Evolutionary conservation across 352 stramenopile species (phyloP), one percentile per base, ranked within the genome.

Genomic region (Globisporangium alternatum): DNA sequence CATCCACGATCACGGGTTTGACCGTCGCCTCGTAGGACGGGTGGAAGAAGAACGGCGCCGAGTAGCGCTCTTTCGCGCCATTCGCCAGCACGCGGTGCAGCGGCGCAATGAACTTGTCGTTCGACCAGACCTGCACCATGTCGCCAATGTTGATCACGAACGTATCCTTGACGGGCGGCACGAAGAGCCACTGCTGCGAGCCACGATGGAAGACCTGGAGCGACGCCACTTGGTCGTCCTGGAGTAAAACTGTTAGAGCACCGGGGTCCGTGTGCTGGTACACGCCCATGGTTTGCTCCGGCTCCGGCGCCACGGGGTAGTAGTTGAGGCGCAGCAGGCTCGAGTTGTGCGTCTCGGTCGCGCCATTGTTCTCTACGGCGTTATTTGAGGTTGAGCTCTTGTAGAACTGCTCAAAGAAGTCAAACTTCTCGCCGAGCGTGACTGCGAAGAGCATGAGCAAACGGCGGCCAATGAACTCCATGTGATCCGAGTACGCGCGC

Each of bases 291-390:
- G 67, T 69, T 3, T 58, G 58, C 19, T 60, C 67, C 6, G 71
- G 68, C 6, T 77, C 67, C 4, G 69, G 68, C 17, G 70, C 56
- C 0, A 72, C 52, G 8, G 90, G 92, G 71, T 98, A 97, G 64
- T 91, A 85, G 65, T 97, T 97, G 51, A 95, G 72, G 44, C 91
- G 74, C 39, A 97, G 64, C 2, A 49, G 7, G 3, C 44, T 49
- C 21, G 60, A 62, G 39, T 45, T 45, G 41, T 22, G 39, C 3
- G 10, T 15, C 12, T n/a, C 39, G 10, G 39, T 19, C 15, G 39
- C 12, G 15, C 39, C 39, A 45, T 65, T 66, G 91, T 95, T 28
- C 75, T 91, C 9, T 83, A 91, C 68, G 94, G 89, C 43, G 44
- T 65, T 33, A 33, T 31, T 2, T 5, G 4, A 22, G 35, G 19